phyloP scores from a whole-genome alignment of 2,329 filamentous ascomycete species.

The Colletotrichum spaethianum region DNA sequence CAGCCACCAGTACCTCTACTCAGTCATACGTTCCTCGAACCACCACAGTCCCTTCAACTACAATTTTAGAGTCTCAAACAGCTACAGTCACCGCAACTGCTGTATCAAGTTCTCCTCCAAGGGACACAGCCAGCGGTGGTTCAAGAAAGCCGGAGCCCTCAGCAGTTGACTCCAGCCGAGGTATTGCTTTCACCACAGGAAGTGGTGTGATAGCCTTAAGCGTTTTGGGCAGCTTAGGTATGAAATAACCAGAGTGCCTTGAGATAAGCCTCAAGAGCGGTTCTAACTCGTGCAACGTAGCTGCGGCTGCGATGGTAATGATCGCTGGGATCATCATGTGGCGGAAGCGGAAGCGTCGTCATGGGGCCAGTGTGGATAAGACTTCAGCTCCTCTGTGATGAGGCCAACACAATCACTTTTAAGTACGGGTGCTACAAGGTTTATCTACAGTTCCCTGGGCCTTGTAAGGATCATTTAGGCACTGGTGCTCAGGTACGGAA shows the following conservation, averaged over 20 bases:
- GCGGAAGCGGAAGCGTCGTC: constrained; percentile 6
- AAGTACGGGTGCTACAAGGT: too few species aligned
- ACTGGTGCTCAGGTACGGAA: too few species aligned
- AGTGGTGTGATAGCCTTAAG: constrained; percentile 5
- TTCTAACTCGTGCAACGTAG: background rate
- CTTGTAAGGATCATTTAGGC: too few species aligned
- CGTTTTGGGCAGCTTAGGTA: constrained; percentile 16
- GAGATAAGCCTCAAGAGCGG: background rate
- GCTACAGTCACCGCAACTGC: constrained; percentile 11
- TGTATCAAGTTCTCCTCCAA: background rate
- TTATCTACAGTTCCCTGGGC: too few species aligned
- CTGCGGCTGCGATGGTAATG: background rate
- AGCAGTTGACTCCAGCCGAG: background rate
- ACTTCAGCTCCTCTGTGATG: background rate
- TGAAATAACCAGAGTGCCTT: background rate
- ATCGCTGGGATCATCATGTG: constrained; percentile 5
- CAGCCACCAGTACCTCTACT: background rate
- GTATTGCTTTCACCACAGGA: constrained; percentile 4
- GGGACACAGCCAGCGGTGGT: background rate
- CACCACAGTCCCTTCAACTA: background rate
- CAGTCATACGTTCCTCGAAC: background rate
- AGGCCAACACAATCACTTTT: too few species aligned
- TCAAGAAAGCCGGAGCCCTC: constrained; percentile 4
- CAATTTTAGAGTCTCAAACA: background rate
- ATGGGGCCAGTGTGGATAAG: background rate